Conservation (phyloP, 169 alveolate genomes). For the Plasmodium ovale region DNA sequence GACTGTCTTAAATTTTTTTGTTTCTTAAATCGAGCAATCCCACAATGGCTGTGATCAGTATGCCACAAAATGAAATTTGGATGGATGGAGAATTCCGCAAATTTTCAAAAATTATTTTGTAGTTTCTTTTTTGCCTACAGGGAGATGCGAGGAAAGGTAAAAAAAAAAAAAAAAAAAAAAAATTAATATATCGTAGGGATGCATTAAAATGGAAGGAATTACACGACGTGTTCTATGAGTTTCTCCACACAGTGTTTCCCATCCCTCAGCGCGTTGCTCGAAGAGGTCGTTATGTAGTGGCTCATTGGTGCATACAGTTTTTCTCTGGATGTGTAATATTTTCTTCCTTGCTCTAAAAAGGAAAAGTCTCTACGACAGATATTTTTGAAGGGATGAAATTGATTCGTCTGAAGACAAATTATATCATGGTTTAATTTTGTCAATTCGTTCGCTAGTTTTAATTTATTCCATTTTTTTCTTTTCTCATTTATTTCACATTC, state of each 20-base stretch:
- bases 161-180: neutral
- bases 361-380: constrained; percentile 28
- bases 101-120: constrained; percentile 21
- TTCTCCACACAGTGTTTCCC: too few species aligned
- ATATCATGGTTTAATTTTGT: constrained; percentile 22
- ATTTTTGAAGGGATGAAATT: constrained; percentile 29
- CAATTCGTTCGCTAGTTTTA: constrained; percentile 35
- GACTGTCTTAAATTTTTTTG: neutral
- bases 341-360: constrained; percentile 42
- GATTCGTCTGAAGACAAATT: constrained; percentile 14
- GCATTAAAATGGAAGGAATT: neutral
- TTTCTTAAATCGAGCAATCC: constrained; percentile 50
- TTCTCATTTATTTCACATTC: constrained; percentile 55
- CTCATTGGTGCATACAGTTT: constrained; percentile 12
- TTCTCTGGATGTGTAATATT: constrained; percentile 53
- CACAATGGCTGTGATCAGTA: constrained; percentile 23
- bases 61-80: constrained; percentile 65
- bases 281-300: too few species aligned
- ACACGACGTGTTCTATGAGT: too few species aligned
- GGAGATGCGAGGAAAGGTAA: neutral
- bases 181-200: neutral
- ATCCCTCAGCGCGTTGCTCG: too few species aligned
- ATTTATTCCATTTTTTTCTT: constrained; percentile 40
- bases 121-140: constrained; percentile 41
- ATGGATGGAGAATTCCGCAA: constrained; percentile 40